Evolutionary conservation across 2,329 filamentous ascomycete species (phyloP), one percentile per base, ranked within the genome.

Genomic region (Coniochaeta sp.): DNA sequence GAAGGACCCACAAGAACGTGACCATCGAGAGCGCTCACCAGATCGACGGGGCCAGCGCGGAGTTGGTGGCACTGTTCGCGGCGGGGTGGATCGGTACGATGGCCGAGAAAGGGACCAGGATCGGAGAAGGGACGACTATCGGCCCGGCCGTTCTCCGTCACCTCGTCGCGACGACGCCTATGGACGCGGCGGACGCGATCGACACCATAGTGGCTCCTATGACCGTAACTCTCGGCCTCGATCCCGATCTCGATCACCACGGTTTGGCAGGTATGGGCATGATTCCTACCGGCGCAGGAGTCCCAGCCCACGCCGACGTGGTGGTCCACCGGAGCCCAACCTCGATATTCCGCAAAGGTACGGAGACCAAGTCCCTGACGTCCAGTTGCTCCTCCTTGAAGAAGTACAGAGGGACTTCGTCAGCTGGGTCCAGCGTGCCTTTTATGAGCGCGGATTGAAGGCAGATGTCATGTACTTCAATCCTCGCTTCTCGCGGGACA

Each of bases 371-470:
- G 87, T 97, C 24, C 93, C 93, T 2, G 92, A 98, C 67, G 89
- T 97, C 17, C 92, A 97, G 71, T 85, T 98, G 33, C 84, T 97
- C 31, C 83, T 96, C 6, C 79, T 93, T 52, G 87, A 93, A 64
- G 87, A 92, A 65, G 81, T 96, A 14, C 85, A 88, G 62, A 81
- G 89, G 62, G 88, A 91, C 60, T 97, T 96, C 68, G 86, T 96
- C 58, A 81, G 81, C 58, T 96, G 90, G 83, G 88, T 96, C 12
- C 89, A 96, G 70, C 82, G 83, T 36, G 83, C 86, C 0, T 96
- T 98, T 71, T 81, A 83, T 61, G 81, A 83, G 36, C 86, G 88
- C 59, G 86, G 87, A 2, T 78, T 98, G 40, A 88, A 84, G 62
- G 87, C 88, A 16, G 89, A 96, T 67, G 87, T 92, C 22, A 87